Evolutionary conservation across 2,329 filamentous ascomycete genomes (phyloP), one percentile per base, ranked within the genome.

Genomic region (Nemania serpens): DNA sequence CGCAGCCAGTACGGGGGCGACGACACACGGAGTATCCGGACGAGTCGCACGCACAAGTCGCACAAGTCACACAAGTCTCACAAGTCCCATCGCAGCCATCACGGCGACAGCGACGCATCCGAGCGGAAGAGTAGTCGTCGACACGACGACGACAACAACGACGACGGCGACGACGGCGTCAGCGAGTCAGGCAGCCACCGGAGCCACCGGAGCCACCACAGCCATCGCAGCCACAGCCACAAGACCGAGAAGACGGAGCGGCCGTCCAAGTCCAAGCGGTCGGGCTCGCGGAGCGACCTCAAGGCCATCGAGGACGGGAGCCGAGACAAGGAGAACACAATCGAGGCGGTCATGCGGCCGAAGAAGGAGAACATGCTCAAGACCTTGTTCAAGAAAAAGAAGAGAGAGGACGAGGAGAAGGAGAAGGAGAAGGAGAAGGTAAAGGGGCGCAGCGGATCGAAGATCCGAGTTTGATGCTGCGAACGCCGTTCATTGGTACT

Each of bases 381-480:
- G 76, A 74, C 78, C 2, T 65, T 87, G 59, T 86, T 87, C 70
- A 84, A 82, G 76, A 82, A 78, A 74, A 85, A 83, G 74, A 82
- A 82, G 73, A 77, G 80, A 34, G 58, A 64, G 5, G 68, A 72
- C 2, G 68, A 72, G 11, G 52, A 62, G 4, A 62, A 61, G 33
- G 61, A 66, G 46, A 29, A 29, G 25, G 25, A 4, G 25, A 29
- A 29, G 25, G 25, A 29, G 25, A 29, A 29, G 25, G 25, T 29
- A 3, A 29, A 29, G 25, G 25, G 66, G 46, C 61, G 59, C 48
- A 59, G 57, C 42, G 13, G 6, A 9, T 59, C 63, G 2, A 53
- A 41, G 37, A 42, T 58, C 36, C 49, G 54, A 42, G 54, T 55
- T 20, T 48, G 25, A 59, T 57, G 18, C 43, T n/a, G n/a, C 20